Evolutionary conservation across 176 grass and related monocot genomes (phyloP).

Genomic region (Musa beccarii): DNA sequence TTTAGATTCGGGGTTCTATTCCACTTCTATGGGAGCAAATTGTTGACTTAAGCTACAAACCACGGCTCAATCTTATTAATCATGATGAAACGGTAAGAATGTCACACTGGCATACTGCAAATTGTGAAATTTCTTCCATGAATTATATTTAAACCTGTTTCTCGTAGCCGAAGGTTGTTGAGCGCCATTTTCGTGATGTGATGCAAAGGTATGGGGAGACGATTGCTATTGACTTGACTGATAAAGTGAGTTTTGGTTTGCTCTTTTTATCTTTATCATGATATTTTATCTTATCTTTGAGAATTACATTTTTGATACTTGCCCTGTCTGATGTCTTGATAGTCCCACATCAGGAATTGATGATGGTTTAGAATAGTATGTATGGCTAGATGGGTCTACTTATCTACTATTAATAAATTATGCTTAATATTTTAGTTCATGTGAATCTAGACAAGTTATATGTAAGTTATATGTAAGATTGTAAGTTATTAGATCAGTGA

Average conservation of each 20-base stretch:
- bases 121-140: slow-evolving; percentile 9
- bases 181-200: slow-evolving; percentile 78
- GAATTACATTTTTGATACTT: not conserved
- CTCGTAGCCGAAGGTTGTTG: slow-evolving; percentile 64
- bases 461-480: too few species aligned
- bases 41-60: slow-evolving; percentile 98
- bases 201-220: slow-evolving; percentile 82
- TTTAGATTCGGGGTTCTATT: slow-evolving; percentile 84
- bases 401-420: too few species aligned
- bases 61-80: slow-evolving; percentile 58
- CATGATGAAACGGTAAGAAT: slow-evolving; percentile 72
- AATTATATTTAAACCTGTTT: slow-evolving; percentile 29
- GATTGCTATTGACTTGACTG: slow-evolving; percentile 72
- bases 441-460: too few species aligned
- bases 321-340: not conserved
- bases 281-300: not conserved
- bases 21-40: slow-evolving; percentile 99
- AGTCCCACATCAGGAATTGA: too few species aligned
- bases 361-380: too few species aligned
- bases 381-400: too few species aligned
- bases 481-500: too few species aligned
- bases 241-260: slow-evolving; percentile 52
- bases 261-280: slow-evolving; percentile 2
- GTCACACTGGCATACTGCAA: slow-evolving; percentile 1
- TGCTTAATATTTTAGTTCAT: too few species aligned